Base-by-base conservation (phyloP, 768 basidiomycete species). In the Tulasnella sp. region DNA sequence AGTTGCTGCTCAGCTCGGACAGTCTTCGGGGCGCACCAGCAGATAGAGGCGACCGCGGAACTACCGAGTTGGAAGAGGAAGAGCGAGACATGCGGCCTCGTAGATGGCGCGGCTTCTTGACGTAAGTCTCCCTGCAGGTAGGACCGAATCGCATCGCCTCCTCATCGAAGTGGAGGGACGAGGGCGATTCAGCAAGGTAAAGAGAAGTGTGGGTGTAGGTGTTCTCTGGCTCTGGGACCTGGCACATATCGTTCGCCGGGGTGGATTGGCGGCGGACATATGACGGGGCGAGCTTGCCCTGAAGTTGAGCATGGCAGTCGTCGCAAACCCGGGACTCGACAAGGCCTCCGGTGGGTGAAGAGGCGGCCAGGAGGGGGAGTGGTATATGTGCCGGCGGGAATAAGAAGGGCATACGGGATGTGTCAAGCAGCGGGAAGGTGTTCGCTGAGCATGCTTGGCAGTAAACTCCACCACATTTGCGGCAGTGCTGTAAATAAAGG, bases 391-490 rank as follows among this genome's bases (percentile, higher is more conserved):
- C 78, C 1, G 87, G 88, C 0, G 87, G 88, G 45, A 84, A 75
- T 49, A 87, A 71, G 70, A 90, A 88, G 53, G 74, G 68, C 42
- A 90, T 81, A 56, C 77, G 76, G 8, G 85, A 79, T n/a, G 84
- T 79, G 67, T 89, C 88, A 56, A 89, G 77, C 3, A 89, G 80
- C 11, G 78, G 73, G 0, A 84, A 87, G 4, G 74, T 67, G 56
- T 78, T 78, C 4, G 77, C 72, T 1, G 82, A 78, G 68, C 88
- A 89, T 4, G 76, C 70, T 50, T 70, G 69, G 71, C 88, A 90
- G 69, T 82, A 88, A 29, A 89, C 73, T 63, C 85, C 86, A 51
- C 88, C 88, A 64, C 88, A 89, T 68, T 88, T 89, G 69, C 88
- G 80, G 71, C 88, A 90, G 62, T 90, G 88, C 84, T 86, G 67